Evolutionary conservation across 2,329 filamentous ascomycete genomes (phyloP), one percentile per base, ranked within the genome.

Genomic region (Penicillium sp.): DNA sequence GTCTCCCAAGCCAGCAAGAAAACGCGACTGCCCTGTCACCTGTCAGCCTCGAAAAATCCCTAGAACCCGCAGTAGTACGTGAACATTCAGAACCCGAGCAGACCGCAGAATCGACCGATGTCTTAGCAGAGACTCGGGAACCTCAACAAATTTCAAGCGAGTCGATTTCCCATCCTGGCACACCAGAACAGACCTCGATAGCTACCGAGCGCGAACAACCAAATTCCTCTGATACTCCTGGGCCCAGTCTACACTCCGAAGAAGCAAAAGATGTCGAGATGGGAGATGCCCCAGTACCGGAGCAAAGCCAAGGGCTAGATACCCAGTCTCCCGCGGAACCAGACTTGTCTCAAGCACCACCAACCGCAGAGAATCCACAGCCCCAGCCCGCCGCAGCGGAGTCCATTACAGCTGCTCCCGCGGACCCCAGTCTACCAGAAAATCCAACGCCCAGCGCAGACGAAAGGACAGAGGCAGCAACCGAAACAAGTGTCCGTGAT

Each of bases 241-340:
- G 19, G 8, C 5, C 47, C 8, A 23, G 27, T 19, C 15, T 25
- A 17, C 29, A n/a, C 19, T 1, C 29, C 6, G 15, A 25, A 7
- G 56, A 59, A 42, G n/a, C 49, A 27, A 59, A 61, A 42, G 58
- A 62, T 41, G 6, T 55, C 6, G 53, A 59, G 23, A 56, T 61
- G 52, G 45, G 21, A 23, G 59, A 59, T 10, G 49, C 52, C 6
- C 31, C 50, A 2, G 31, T 31, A 13, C 21, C 36, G 15, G 54
- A 49, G 43, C 53, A 58, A 31, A 39, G 52, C 33, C n/a, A 25
- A 42, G 23, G 6, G 38, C 23, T 17, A 43, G 38, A 50, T 23
- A 2, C n/a, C n/a, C 23, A 53, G 10, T 39, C 45, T 33, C 35
- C 41, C 13, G 44, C 56, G 23, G 29, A 50, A 47, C 19, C 35